A percentile compares a stretch with the other conserved stretches of the same genome.
These are phyloP conservation scores for Fusarium coffeatum DNA, from an alignment of 2,329 filamentous ascomycete genomes.

Conservation along the genomic window DNA sequence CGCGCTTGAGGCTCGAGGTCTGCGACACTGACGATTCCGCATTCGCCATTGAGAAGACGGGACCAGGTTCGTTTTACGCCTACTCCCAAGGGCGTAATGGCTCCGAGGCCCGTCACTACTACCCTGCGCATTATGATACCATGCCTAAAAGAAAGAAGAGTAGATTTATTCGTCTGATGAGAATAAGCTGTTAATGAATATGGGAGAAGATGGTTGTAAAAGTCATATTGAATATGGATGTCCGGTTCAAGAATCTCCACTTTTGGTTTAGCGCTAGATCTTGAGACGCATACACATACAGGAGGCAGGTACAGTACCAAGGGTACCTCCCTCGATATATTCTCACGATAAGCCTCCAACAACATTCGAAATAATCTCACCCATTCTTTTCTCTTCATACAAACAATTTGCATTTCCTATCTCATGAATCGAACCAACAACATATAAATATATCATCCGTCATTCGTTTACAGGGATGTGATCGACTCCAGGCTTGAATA, in stretches of 20 bases:
- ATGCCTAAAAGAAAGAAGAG: constrained; percentile 48
- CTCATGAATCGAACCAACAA: not conserved
- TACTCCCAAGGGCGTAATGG: constrained; percentile 84
- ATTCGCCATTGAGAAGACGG: constrained; percentile 81
- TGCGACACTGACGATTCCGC: constrained; percentile 81
- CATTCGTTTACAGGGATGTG: not conserved
- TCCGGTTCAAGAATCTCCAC: constrained; percentile 12
- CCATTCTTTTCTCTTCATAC: not conserved
- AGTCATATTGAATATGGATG: constrained; percentile 1
- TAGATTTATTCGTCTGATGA: not conserved
- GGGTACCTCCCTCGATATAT: constrained; percentile 3
- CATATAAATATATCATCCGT: not conserved
- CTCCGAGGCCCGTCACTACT: constrained; percentile 85
- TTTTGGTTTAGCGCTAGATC: constrained; percentile 38
- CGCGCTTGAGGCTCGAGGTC: constrained; percentile 64
- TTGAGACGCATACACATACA: constrained; percentile 1
- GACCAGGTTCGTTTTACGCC: constrained; percentile 83
- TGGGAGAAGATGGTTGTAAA: constrained; percentile 3
- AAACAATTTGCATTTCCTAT: not conserved
- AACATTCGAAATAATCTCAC: not conserved
- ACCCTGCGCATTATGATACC: constrained; percentile 73
- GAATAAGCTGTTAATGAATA: not conserved
- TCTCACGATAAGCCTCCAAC: constrained; percentile 30
- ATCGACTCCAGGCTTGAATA: constrained; percentile 24
- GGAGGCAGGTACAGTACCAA: not conserved